Evolutionary conservation across 495 filamentous ascomycete species (phyloP), one percentile per base, ranked within the genome.

Genomic region (Podospora appendiculata): DNA sequence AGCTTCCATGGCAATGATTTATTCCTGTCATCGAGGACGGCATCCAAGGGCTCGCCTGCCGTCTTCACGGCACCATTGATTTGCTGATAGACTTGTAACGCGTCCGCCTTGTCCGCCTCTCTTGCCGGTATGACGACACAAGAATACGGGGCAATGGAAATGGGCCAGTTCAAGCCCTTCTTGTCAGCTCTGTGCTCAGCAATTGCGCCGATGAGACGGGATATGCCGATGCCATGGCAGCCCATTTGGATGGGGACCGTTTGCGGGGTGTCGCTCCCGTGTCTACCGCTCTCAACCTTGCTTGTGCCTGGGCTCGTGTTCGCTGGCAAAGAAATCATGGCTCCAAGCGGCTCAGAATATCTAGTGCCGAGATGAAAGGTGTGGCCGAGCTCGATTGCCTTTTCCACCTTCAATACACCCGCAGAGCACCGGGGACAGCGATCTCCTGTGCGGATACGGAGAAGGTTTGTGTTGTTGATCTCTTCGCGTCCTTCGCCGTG

Each of bases 141-240:
- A 53, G 95, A 86, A 58, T 84, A 98, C 0, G 93, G 93, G 5
- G 94, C 88, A 50, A 95, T 89, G 12, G 74, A 83, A 2, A 82
- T 74, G 0, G 93, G 93, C 93, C 93, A 98, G 58, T 88, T 90
- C 12, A 98, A 74, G 0, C 93, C 93, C 46, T 76, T 81, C 2
- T 77, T 57, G 57, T 93, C 87, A 0, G 82, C 74, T n/a, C 90
- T 70, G 36, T 72, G 67, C 51, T 90, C 83, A 0, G 93, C 89
- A 2, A 92, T 80, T 6, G 93, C 89, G 5, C 84, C 90, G 53
- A 98, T 85, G 67, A 98, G 82, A 33, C 93, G 86, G 1, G 91
- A 95, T 18, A 98, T 79, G 0, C 93, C 93, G 52, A 98, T 96
- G 1, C 93, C 93, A 58, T 97, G 87, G 57, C 94, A 98, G 44